Base-by-base conservation (phyloP, 441 rosid species). In the Euphorbia celastroides region DNA sequence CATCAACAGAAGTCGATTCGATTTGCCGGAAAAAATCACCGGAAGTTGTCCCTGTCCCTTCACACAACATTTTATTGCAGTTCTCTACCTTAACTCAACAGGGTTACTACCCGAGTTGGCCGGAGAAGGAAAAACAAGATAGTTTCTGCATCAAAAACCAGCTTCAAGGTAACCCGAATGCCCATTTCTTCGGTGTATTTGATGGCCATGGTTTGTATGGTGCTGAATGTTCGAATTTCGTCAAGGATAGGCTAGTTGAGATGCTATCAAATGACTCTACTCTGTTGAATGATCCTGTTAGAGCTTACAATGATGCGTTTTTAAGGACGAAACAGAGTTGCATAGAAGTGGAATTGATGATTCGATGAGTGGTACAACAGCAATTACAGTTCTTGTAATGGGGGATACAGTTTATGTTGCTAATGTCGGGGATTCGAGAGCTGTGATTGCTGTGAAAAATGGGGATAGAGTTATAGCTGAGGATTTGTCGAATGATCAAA, bases 371-470 rank as follows among this genome's bases (percentile, higher is more conserved):
- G 98, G 99, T 57, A 92, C 99, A 12, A 89, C 99, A 1, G 97
- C 97, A 0, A 92, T 94, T 57, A 89, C 98, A 0, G 99, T 87
- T 75, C 94, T 94, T 78, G 86, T 88, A 20, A 69, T 85, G 74
- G 99, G 86, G 51, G 93, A 88, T 77, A 86, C 76, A 64, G 79
- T 94, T 42, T 83, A 84, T 75, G 89, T 89, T 26, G 97, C 97
- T 7, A 93, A 89, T 80, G 98, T 81, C 48, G 97, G 97, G 22
- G 98, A 93, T 75, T 94, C 98, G 16, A 90, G 99, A 61, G 99
- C 98, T 7, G 97, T 92, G 17, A 71, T 88, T 34, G 96, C 90
- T 44, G 86, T 84, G 46, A 85, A 82, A 69, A 80, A 77, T 12
- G 86, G 88, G 77, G 79, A 84, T 36, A 74, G 77, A 65, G 70